These are phyloP conservation scores for Castanopsis chinensis DNA, from an alignment of 306 rosid genomes.

Conservation along the genomic window DNA sequence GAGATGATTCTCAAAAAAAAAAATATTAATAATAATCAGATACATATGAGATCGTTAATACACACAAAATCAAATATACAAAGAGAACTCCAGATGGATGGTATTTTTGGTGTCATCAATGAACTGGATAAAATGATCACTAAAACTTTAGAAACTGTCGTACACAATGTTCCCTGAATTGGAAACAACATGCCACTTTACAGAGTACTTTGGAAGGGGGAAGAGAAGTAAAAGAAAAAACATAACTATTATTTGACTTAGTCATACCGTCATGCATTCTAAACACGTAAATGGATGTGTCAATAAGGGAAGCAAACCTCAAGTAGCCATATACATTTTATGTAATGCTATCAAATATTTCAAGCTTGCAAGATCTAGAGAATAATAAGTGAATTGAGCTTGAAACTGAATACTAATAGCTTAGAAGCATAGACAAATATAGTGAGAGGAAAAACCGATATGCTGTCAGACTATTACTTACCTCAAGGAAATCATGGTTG, in stretches of 20 bases:
- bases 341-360: neutral
- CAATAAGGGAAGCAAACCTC: neutral
- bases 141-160: neutral
- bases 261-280: neutral
- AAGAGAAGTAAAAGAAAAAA: neutral
- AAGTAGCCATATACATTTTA: neutral
- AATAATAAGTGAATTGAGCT: neutral
- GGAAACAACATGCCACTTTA: neutral
- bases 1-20: too few relatives aligned
- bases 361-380: neutral
- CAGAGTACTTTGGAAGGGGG: neutral
- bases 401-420: neutral
- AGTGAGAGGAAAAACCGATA: neutral
- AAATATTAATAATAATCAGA: neutral
- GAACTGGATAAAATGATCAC: neutral
- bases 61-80: neutral
- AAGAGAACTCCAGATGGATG: neutral
- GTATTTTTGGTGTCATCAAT: neutral
- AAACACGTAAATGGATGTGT: neutral
- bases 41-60: neutral
- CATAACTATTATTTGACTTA: neutral
- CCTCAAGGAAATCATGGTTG: slow-evolving; percentile 93
- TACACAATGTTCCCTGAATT: neutral
- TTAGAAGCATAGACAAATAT: neutral
- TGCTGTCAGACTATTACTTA: slow-evolving; percentile 44